phyloP scores from a whole-genome alignment of 2,329 filamentous ascomycete genomes.

The Penicillium expansum region DNA sequence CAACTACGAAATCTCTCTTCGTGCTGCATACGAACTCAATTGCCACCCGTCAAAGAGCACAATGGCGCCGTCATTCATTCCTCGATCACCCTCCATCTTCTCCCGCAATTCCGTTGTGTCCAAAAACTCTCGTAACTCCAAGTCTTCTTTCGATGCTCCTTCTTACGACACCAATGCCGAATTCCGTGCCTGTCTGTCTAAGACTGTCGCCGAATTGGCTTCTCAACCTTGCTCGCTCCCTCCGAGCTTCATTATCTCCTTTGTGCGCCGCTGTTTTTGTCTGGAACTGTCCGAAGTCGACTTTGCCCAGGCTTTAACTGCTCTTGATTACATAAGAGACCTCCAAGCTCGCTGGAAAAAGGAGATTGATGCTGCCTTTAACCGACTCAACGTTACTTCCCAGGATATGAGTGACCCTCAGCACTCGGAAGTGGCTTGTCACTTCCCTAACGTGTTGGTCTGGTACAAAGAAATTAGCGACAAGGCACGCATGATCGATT shows the following conservation, averaged over 20 bases:
- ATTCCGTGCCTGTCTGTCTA: conserved; percentile 42
- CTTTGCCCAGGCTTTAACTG: conserved; percentile 64
- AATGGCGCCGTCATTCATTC: conserved; percentile 19
- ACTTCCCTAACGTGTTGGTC: conserved; percentile 53
- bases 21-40: conserved; percentile 67
- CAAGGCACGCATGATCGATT: conserved; percentile 53
- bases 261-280: conserved; percentile 60
- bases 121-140: conserved; percentile 22
- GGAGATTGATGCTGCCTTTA: conserved; percentile 56
- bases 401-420: conserved; percentile 45
- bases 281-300: conserved; percentile 57
- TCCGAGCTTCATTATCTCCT: conserved; percentile 61
- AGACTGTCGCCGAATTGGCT: conserved; percentile 57
- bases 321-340: conserved; percentile 64
- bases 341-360: conserved; percentile 59
- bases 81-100: conserved; percentile 29
- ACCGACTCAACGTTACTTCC: conserved; percentile 52
- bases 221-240: conserved; percentile 62
- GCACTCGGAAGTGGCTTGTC: conserved; percentile 48
- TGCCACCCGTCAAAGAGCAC: conserved; percentile 50
- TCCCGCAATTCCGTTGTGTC: conserved; percentile 33
- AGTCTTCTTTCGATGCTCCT: conserved; percentile 24
- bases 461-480: conserved; percentile 55
- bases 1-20: conserved; percentile 64
- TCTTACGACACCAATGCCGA: conserved; percentile 39